These are phyloP conservation scores for Cytospora leucostoma DNA, from an alignment of 2,329 filamentous ascomycete genomes.

Conservation along the genomic window DNA sequence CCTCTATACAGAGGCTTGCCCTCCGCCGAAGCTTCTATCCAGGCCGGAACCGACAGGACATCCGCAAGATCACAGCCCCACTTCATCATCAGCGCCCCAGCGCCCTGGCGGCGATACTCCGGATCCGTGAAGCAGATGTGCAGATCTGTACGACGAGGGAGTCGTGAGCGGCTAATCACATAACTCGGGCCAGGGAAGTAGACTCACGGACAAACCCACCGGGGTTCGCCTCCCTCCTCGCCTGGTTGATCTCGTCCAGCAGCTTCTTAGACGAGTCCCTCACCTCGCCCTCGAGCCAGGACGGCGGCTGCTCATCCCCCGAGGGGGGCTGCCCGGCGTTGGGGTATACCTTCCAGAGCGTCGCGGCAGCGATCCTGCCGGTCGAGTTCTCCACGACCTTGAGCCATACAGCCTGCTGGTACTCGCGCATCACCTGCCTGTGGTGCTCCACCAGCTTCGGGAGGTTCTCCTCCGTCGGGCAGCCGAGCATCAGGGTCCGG, in stretches of 20 bases:
- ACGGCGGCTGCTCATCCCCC: constrained; percentile 28
- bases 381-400: constrained; percentile 40
- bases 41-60: constrained; percentile 39
- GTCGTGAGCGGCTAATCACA: background rate
- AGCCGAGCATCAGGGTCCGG: constrained; percentile 29
- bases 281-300: constrained; percentile 38
- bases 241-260: constrained; percentile 36
- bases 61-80: constrained; percentile 42
- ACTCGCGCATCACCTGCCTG: constrained; percentile 21
- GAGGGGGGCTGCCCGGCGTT: constrained; percentile 29
- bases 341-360: constrained; percentile 39
- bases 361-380: constrained; percentile 39
- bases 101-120: constrained; percentile 41
- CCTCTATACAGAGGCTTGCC: constrained; percentile 33
- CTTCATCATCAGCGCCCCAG: constrained; percentile 38
- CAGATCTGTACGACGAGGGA: background rate
- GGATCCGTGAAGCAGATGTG: constrained; percentile 41
- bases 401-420: constrained; percentile 38
- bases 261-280: constrained; percentile 38
- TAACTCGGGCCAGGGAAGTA: background rate
- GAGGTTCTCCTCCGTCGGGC: constrained; percentile 30
- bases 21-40: constrained; percentile 40
- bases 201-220: constrained; percentile 10
- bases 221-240: constrained; percentile 36
- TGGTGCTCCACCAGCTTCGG: constrained; percentile 31